Evolutionary conservation across 129 eudicot genomes (phyloP), one percentile per base, ranked within the genome.

Genomic region (Artemisia tridentata): DNA sequence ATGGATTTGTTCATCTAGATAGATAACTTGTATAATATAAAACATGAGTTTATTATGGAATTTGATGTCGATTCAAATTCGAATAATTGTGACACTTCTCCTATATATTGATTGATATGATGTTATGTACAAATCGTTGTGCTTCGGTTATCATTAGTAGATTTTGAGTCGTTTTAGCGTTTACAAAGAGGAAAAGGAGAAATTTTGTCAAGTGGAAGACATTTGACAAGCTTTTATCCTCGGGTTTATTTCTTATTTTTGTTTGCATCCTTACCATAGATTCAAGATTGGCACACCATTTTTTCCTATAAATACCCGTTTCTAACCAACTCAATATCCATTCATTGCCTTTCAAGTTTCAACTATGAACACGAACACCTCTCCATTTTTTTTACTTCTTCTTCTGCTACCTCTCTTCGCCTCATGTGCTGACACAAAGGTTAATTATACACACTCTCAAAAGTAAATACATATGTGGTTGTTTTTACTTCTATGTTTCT

Each of bases 391-490:
- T 43, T 54, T 76, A 15, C 72, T 84, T 56, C 84, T 83, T 46
- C 75, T 82, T 48, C 78, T 79, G 71, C 81, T 80, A 50, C 86
- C 90, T 78, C 75, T 82, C 75, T 78, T 85, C 64, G 88, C 83
- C 41, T 83, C 82, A 45, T 84, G 82, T 65, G 18, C 55, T 65
- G 77, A 80, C 18, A 86, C 69, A 69, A 89, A 91, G 97, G 95
- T 88, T 63, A 29, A 29, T 29, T 29, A 14, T 68, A 53, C 67
- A 41, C 16, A 77, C 67, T 21, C 38, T 63, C 31, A 43, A 69
- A 38, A 17, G 20, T 52, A 12, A 53, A 29, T n/a, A 38, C 34
- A 19, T 57, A 34, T 67, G 0, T 50, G 0, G 11, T 11, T 57
- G 49, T 6, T 62, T 2, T 70, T 65, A 3, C 14, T 43, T 65